Evolutionary conservation across 2,329 filamentous ascomycete species (phyloP).

Genomic region (Didymella sp.): DNA sequence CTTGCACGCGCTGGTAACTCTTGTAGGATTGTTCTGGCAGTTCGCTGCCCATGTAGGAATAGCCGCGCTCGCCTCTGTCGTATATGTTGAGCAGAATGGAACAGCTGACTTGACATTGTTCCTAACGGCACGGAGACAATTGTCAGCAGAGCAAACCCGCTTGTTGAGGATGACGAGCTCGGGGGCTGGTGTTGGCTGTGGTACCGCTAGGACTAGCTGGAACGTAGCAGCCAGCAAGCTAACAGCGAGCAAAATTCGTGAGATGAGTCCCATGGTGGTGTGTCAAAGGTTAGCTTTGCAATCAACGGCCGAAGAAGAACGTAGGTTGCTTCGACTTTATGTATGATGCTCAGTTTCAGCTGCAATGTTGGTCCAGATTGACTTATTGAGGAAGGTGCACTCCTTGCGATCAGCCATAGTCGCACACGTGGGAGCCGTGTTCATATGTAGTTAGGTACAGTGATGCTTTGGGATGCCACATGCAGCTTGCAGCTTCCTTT

Average conservation of each 20-base stretch:
- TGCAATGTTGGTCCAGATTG: background rate
- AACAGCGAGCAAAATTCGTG: background rate
- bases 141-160: constrained; percentile 1
- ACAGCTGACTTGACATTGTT: background rate
- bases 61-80: background rate
- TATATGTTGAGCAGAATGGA: constrained; percentile 4
- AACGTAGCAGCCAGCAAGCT: background rate
- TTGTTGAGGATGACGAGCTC: background rate
- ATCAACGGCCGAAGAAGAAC: too few species aligned
- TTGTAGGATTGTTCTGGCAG: constrained; percentile 3
- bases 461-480: too few species aligned
- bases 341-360: background rate
- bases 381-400: background rate
- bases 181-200: constrained; percentile 1
- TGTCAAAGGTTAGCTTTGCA: too few species aligned
- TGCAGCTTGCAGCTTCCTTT: background rate
- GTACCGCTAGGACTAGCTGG: background rate
- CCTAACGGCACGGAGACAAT: background rate
- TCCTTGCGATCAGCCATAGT: background rate
- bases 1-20: background rate
- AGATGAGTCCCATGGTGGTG: background rate
- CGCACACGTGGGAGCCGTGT: background rate
- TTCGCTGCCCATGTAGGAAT: constrained; percentile 7
- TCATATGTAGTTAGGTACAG: too few species aligned
- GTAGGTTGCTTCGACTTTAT: too few species aligned